Percentiles rank a stretch among this genome's conserved stretches.
Conservation (phyloP, 805 yeast genomes). For the Trichomonascus vanleenenianus region DNA sequence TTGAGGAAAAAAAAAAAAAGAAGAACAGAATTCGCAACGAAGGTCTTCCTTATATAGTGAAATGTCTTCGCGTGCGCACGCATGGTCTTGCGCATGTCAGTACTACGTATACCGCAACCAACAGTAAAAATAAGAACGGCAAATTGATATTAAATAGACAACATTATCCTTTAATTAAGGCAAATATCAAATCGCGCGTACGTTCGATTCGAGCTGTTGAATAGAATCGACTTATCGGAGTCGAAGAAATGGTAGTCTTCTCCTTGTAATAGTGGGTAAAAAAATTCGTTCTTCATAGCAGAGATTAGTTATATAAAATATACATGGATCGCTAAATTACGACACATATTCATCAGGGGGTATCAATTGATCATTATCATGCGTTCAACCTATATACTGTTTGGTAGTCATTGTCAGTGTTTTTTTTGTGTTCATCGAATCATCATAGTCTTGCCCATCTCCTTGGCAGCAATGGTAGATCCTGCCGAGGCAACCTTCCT, state of each 20-base stretch:
- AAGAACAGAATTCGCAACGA: not conserved
- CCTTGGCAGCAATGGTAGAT: conserved; percentile 33
- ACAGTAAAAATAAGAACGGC: too few species aligned
- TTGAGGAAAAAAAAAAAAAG: conserved; percentile 37
- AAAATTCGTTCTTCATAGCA: too few species aligned
- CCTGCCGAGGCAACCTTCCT: conserved; percentile 24
- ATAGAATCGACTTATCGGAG: too few species aligned
- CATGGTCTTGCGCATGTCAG: not conserved
- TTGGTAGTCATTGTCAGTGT: not conserved
- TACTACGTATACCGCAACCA: not conserved
- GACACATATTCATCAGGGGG: not conserved
- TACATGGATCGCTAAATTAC: too few species aligned
- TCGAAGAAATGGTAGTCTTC: too few species aligned
- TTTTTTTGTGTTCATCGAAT: conserved; percentile 31
- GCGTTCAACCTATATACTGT: not conserved
- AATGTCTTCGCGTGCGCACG: too few species aligned
- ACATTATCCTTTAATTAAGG: too few species aligned
- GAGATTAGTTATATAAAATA: not conserved
- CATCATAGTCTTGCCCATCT: conserved; percentile 45
- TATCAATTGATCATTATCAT: not conserved
- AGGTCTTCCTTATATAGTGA: conserved; percentile 18
- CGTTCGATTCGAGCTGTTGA: too few species aligned
- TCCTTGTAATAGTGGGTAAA: too few species aligned
- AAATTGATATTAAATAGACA: too few species aligned
- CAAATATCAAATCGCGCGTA: too few species aligned